Conservation (phyloP, 2,329 filamentous ascomycete species). For the Fonsecaea pedrosoi region DNA sequence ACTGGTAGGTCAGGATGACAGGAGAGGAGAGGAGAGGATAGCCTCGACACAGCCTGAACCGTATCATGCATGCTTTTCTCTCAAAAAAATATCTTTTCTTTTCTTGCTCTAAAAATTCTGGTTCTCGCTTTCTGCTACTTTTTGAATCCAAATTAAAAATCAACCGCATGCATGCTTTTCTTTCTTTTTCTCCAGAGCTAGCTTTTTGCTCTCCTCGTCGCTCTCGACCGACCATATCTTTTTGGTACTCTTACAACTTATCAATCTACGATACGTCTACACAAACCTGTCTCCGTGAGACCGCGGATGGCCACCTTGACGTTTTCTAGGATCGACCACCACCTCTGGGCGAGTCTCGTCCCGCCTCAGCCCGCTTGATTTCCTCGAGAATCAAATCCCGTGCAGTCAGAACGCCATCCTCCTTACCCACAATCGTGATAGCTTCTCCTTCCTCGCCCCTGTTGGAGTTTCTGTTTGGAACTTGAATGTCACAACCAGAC, state of each 20-base stretch:
- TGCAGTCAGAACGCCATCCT: constrained; percentile 82
- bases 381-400: constrained; percentile 87
- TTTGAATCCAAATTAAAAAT: constrained; percentile 3
- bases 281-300: not conserved
- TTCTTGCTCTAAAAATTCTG: not conserved
- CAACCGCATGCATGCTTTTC: not conserved
- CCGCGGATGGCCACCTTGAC: no score
- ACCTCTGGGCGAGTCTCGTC: constrained; percentile 15
- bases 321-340: constrained; percentile 15
- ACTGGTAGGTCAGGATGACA: no score
- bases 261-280: no score
- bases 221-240: not conserved
- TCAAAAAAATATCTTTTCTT: not conserved
- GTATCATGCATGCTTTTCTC: not conserved
- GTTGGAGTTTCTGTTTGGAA: constrained; percentile 77
- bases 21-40: no score
- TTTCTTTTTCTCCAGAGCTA: not conserved
- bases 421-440: constrained; percentile 84
- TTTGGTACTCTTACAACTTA: not conserved
- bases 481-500: constrained; percentile 91
- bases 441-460: constrained; percentile 70
- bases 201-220: no score
- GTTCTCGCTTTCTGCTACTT: not conserved
- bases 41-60: no score
- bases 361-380: constrained; percentile 65